Evolutionary conservation across 352 stramenopile species (phyloP), one percentile per base, ranked within the genome.

Genomic region (Pythium diclinum): DNA sequence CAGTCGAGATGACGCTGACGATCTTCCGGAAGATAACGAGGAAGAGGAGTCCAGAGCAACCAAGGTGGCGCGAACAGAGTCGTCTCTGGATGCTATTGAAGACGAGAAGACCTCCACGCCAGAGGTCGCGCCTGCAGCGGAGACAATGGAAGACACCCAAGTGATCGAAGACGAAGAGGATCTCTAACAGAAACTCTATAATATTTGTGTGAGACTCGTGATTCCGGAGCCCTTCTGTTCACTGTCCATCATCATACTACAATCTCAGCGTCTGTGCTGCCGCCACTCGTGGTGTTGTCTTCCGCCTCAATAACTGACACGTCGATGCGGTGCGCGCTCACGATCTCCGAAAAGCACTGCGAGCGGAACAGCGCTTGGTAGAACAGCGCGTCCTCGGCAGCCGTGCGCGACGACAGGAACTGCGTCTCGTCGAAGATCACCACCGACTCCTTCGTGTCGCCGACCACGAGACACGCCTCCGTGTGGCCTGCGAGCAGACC

Each of bases 341-440:
- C 75, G 55, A 93, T 87, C 69, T 94, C 86, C 5, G 86, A 94
- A 55, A 94, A 94, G 59, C 82, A 91, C 68, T 94, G 86, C 17
- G 86, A 83, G 9, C 86, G 82, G 55, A 94, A 69, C 1, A 94
- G 69, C 36, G 78, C 73, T 33, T 83, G 65, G 65, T 89, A 89
- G 66, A 92, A 94, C 6, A 68, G 63, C 56, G 73, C 61, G 47
- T 92, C 86, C 53, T 87, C 74, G 0, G 54, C 10, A 0, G 77
- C 71, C 5, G 75, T 71, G 48, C 79, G 79, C 32, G 79, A 83
- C 17, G 83, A 74, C 30, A 92, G 74, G 57, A 94, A 94, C 68
- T 94, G 80, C 6, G 72, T 90, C 68, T 94, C 86, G 52, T 94
- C 86, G 52, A 94, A 94, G 56, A 94, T 94, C 40, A 94, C 85